Evolutionary conservation across 2,329 filamentous ascomycete genomes (phyloP), one percentile per base, ranked within the genome.

Genomic region (Parastagonospora avenae): DNA sequence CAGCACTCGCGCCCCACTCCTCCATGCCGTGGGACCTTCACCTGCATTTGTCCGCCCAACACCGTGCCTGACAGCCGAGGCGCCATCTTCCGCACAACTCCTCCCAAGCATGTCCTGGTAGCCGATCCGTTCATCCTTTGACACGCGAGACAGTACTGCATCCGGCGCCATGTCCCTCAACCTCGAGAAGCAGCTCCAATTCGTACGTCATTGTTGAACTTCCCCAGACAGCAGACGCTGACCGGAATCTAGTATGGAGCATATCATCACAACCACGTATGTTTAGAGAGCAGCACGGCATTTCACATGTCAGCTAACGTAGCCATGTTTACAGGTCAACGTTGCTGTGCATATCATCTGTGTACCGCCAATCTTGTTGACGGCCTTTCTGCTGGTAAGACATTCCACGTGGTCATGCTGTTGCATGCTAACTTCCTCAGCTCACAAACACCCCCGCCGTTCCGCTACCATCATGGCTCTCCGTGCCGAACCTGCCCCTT

Each of bases 131-230:
- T 36, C 43, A 54, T 48, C 60, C 60, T 59, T 63, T 64, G 60
- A 68, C 60, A 55, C 54, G 54, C 59, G 55, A 59, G 48, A 59
- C 55, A 51, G 54, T 55, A 61, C 63, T 63, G 58, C 62, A 68
- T 65, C 58, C 53, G 62, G 57, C 63, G 68, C 49, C 60, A 81
- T 81, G 78, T 77, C 79, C 49, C 82, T 94, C 67, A 87, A 92
- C 68, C 82, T 94, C 45, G 90, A 94, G 78, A 89, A 86, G 72
- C 90, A 93, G 70, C 81, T 94, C 66, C 85, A 85, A 75, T 92
- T 92, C 77, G 90, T 94, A 84, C 74, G 88, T 75, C 63, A 50
- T 55, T 46, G 51, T 33, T 32, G 51, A 45, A 19, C 24, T 24
- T 14, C 15, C 46, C 30, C 19, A 24, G 14, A 19, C 47, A 32